Conservation (phyloP, 2,329 filamentous ascomycete species). For the Penicillium sp. region DNA sequence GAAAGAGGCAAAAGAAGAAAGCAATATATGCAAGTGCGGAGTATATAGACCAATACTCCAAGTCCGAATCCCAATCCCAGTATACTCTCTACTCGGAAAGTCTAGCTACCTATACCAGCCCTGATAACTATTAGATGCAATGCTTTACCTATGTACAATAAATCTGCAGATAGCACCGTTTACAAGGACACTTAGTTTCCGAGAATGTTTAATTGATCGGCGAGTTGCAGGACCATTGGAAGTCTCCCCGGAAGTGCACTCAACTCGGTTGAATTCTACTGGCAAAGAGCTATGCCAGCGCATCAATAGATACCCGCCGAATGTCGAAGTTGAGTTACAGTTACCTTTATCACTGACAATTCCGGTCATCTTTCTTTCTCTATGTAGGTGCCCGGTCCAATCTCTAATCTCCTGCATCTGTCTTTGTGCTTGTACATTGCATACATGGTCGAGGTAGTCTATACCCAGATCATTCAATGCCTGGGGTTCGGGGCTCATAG, state of each 20-base stretch:
- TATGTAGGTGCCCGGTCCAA: neutral
- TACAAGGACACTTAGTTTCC: slow-evolving; percentile 9
- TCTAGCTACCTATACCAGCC: neutral
- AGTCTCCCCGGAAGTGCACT: slow-evolving; percentile 8
- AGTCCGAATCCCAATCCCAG: neutral
- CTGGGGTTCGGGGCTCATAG: neutral
- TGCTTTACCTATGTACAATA: too few species aligned
- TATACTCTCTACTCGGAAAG: neutral
- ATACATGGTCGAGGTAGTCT: neutral
- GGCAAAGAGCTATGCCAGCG: slow-evolving; percentile 82
- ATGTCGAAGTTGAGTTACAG: slow-evolving; percentile 4
- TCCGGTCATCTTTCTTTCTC: too few species aligned
- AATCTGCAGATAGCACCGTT: neutral
- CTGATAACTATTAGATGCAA: too few species aligned
- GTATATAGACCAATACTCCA: neutral
- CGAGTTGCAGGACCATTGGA: slow-evolving; percentile 34
- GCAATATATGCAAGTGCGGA: neutral
- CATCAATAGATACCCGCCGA: slow-evolving; percentile 55
- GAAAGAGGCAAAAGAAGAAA: neutral
- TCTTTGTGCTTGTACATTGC: neutral
- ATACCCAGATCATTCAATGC: neutral
- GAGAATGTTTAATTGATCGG: slow-evolving; percentile 21
- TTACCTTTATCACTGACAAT: neutral
- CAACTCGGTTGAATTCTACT: slow-evolving; percentile 49
- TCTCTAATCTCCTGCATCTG: neutral